Evolutionary conservation across 1,284 basidiomycete genomes (phyloP).

Genomic region (Apiotrichum domesticum): DNA sequence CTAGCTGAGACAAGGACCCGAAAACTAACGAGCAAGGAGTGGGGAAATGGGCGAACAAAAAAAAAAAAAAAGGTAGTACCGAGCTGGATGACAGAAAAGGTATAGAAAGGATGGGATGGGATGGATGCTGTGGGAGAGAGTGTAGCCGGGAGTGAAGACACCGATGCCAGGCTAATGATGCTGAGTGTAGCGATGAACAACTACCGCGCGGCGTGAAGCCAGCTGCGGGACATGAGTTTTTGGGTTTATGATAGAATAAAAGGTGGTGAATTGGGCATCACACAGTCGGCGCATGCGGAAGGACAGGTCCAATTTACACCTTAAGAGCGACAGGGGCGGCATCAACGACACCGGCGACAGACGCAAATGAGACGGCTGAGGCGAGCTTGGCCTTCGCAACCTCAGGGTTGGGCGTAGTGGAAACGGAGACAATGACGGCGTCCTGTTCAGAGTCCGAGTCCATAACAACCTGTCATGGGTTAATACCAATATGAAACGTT

Average conservation of each 20-base stretch:
- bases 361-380: constrained; percentile 37
- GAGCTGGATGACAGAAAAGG: background rate
- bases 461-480: constrained; percentile 33
- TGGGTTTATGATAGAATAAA: too few species aligned
- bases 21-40: background rate
- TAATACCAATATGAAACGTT: background rate
- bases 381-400: constrained; percentile 16
- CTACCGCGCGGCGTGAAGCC: background rate
- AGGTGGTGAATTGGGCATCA: too few species aligned
- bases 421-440: constrained; percentile 44
- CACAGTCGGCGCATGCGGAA: too few species aligned
- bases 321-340: constrained; percentile 35
- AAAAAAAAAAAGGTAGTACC: background rate
- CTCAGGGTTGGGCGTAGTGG: constrained; percentile 24
- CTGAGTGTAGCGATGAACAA: constrained; percentile 1
- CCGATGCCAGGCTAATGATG: background rate
- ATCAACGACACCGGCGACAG: constrained; percentile 24
- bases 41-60: background rate
- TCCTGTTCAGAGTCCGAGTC: constrained; percentile 43
- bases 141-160: background rate
- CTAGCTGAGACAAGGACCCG: constrained; percentile 3
- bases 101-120: constrained; percentile 6
- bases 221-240: background rate
- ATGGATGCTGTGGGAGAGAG: background rate
- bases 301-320: constrained; percentile 22